These are phyloP conservation scores for Dissophora ornata DNA, from an alignment of 192 early-diverging fungal species.

Conservation along the genomic window DNA sequence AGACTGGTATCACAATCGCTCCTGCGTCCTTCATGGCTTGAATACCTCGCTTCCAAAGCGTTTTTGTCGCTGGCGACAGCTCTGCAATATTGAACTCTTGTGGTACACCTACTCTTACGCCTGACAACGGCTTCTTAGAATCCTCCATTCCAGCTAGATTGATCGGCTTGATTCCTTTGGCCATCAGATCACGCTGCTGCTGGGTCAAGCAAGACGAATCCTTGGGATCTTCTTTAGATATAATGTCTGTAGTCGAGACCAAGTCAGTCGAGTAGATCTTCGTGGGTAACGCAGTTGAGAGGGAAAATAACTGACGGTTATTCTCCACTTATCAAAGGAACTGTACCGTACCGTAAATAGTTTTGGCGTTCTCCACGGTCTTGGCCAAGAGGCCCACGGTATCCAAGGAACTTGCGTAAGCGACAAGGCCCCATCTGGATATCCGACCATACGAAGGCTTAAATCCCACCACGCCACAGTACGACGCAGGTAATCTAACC, in stretches of 20 bases:
- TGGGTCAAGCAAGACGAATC: constrained; percentile 67
- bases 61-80: constrained; percentile 63
- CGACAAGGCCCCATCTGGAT: constrained; percentile 85
- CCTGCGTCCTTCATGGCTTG: constrained; percentile 66
- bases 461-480: constrained; percentile 92
- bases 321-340: too few relatives aligned
- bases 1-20: constrained; percentile 75
- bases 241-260: constrained; percentile 49
- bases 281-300: too few relatives aligned
- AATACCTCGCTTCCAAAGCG: constrained; percentile 72
- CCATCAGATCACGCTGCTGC: constrained; percentile 19
- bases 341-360: constrained; percentile 68
- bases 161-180: constrained; percentile 1
- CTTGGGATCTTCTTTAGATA: constrained; percentile 66
- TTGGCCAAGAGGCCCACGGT: constrained; percentile 85
- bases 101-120: constrained; percentile 18
- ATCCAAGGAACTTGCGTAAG: constrained; percentile 91
- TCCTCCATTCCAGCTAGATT: background rate
- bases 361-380: constrained; percentile 64
- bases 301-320: too few relatives aligned
- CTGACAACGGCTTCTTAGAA: constrained; percentile 12
- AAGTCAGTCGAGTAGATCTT: too few relatives aligned
- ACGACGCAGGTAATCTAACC: constrained; percentile 92
- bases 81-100: constrained; percentile 84
- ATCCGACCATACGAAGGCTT: constrained; percentile 92